Base-by-base conservation (phyloP, 306 rosid species). In the Arachis hypogaea region DNA sequence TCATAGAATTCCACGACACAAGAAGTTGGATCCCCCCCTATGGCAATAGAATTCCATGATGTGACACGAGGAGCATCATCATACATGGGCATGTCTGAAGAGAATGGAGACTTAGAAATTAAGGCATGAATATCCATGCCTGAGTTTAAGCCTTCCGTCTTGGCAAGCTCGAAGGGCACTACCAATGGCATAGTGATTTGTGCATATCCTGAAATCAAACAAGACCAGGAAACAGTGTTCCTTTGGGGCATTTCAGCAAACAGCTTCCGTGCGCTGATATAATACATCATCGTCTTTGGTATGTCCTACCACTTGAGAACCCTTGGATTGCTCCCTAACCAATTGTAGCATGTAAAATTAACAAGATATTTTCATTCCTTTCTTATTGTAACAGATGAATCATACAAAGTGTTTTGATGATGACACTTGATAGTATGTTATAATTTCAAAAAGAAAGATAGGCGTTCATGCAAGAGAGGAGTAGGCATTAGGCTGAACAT, bases 121-220 rank as follows among this genome's bases (percentile, higher is more conserved):
- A 22, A 22, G 28, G 28, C 28, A 22, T 22, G 28, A 22, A 22
- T 83, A 74, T 83, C 85, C 87, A 83, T 78, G 28, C 73, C 97
- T 97, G 9, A 93, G 81, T 71, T 59, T 79, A 59, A 87, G 85
- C 7, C 69, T 77, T 11, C 52, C 71, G 54, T 87, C 76, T 65
- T 88, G 96, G 81, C 96, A 90, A 58, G 93, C 97, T 77, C 90
- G 91, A 68, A 93, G 86, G 71, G 81, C 96, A 80, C 96, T 86
- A 59, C 93, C 88, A 44, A 83, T 71, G 50, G 97, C 88, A 66
- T 87, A 93, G 63, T 80, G 85, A 75, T 83, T 87, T 85, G 86
- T 55, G 92, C 63, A 65, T 80, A 93, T 11, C 96, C 98, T 0
- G 96, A 84, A 80, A 93, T 81, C 70, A 93, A 78, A 63, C 96